phyloP scores from a whole-genome alignment of 257 asterid species.

The Solanum tarapatanum region DNA sequence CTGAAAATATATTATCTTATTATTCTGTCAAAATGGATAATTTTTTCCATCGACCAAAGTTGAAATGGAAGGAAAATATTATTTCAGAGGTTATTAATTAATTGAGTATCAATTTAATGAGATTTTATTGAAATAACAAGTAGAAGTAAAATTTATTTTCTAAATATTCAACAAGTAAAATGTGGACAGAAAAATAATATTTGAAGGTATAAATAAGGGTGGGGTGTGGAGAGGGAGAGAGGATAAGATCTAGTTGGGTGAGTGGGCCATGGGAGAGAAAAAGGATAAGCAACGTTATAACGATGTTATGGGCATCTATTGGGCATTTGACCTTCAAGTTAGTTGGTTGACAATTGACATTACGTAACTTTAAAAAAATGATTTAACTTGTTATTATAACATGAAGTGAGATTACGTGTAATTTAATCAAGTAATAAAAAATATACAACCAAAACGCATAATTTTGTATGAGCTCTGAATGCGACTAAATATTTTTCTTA shows the following conservation, averaged over 20 bases:
- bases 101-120: no score
- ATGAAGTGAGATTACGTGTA: not conserved
- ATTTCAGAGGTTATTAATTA: no score
- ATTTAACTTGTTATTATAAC: not conserved
- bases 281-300: conserved; percentile 30
- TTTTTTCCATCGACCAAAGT: not conserved
- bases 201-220: not conserved
- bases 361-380: not conserved
- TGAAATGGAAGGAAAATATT: not conserved
- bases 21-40: no score
- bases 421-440: not conserved
- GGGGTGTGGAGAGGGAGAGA: not conserved
- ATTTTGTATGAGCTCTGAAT: not conserved
- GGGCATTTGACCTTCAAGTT: not conserved
- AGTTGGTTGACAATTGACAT: not conserved
- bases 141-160: no score
- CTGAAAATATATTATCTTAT: no score
- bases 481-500: not conserved
- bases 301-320: not conserved
- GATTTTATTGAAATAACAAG: no score
- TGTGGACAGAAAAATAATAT: no score
- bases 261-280: conserved; percentile 21
- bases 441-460: not conserved
- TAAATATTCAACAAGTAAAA: no score
- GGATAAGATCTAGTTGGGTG: not conserved